Base-by-base conservation (phyloP, 371 early-diverging fungal species). In the Nosema muscidifuracis region DNA sequence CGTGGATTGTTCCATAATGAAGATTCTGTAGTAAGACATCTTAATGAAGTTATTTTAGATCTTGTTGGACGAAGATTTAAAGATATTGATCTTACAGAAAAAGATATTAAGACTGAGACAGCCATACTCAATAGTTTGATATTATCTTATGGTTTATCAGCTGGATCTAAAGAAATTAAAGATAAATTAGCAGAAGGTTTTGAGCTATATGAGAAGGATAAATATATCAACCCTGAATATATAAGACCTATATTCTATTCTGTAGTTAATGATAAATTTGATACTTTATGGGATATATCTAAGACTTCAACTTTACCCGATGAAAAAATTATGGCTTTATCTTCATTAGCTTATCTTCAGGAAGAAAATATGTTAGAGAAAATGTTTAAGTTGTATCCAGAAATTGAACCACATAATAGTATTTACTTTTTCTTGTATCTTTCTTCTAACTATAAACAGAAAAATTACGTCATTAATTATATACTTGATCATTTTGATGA, bases 391-490 rank as follows among this genome's bases (percentile, higher is more conserved):
- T 13, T 22, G 26, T 58, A 34, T 58, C 2, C 2, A n/a, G 58
- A 58, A 26, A 34, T 58, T 58, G 58, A 58, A 58, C 58, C 58
- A 7, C 58, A 58, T 58, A 58, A 58, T 26, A 34, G 36, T n/a
- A 58, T 58, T 34, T 58, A 58, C 33, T 34, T 58, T 18, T 58
- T 58, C 38, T 26, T 58, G 2, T n/a, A 30, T 58, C 26, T 58
- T 12, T n/a, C 38, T 34, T 31, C 10, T 4, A 58, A 58, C 33
- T 15, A 12, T 12, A 34, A 24, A 9, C 12, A 58, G 2, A 31
- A 34, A 18, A 18, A 16, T 34, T 18, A 33, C 1, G 33, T 58
- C 33, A 15, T 58, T 22, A 58, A 58, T 58, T 58, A 22, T 36
- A 34, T 58, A 2, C 26, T 10, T 58, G 58, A 58, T 34, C 4